Conservation (phyloP, 139 green algal species). For the Trebouxia sp. region DNA sequence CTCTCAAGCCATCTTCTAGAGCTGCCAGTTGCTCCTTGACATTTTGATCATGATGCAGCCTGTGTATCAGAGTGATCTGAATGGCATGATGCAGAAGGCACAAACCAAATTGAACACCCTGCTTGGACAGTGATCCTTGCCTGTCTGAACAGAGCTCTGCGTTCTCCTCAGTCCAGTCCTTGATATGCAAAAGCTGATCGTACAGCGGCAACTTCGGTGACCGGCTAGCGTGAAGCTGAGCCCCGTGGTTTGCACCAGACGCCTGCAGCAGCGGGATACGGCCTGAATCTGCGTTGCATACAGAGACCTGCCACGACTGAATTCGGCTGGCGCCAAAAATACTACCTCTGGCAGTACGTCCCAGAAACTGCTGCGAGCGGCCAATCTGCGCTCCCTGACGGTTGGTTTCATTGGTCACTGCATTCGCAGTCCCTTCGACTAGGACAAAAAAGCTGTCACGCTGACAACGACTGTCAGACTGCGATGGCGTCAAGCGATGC, state of each 20-base stretch:
- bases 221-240: no score
- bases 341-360: background rate
- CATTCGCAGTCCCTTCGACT: no score
- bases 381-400: background rate
- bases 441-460: no score
- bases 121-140: background rate
- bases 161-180: conserved; percentile 4
- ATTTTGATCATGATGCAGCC: no score
- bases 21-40: no score
- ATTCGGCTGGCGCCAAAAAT: background rate
- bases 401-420: background rate
- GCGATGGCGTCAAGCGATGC: no score
- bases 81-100: no score
- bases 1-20: background rate
- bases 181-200: conserved; percentile 16
- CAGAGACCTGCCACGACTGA: background rate
- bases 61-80: no score
- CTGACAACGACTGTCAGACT: no score
- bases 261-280: background rate
- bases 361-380: conserved; percentile 7
- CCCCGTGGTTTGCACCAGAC: background rate
- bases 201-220: no score
- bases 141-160: background rate
- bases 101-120: background rate
- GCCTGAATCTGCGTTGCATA: no score